These are phyloP conservation scores for Stereocaulon alpinum DNA, from an alignment of 495 filamentous ascomycete genomes.

Conservation along the genomic window DNA sequence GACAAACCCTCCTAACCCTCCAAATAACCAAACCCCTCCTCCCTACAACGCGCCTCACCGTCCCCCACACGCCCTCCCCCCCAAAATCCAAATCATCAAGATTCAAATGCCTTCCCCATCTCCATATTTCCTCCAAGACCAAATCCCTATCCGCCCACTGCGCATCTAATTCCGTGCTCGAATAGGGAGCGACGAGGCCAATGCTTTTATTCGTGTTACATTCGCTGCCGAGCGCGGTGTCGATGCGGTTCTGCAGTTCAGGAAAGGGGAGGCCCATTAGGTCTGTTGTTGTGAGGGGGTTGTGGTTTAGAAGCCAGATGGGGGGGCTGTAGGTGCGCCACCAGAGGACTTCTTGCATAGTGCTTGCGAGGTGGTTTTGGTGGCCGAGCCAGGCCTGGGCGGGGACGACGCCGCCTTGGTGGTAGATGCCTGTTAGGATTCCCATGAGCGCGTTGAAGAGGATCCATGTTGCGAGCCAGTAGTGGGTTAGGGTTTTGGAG, in stretches of 20 bases:
- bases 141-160: conserved; percentile 9
- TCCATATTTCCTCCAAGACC: conserved; percentile 45
- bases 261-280: conserved; percentile 68
- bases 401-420: conserved; percentile 87
- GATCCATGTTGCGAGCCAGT: conserved; percentile 65
- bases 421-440: conserved; percentile 80
- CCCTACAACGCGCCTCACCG: conserved; percentile 65
- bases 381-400: conserved; percentile 48
- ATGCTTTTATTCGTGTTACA: conserved; percentile 5
- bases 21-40: conserved; percentile 72
- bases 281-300: conserved; percentile 59
- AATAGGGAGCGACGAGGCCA: conserved; percentile 20
- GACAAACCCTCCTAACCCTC: conserved; percentile 43
- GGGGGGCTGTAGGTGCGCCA: conserved; percentile 98
- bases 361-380: conserved; percentile 29
- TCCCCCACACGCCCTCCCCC: conserved; percentile 68
- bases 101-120: conserved; percentile 64
- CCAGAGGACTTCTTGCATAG: conserved; percentile 67
- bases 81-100: conserved; percentile 89
- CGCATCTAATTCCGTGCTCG: conserved; percentile 18
- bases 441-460: conserved; percentile 73
- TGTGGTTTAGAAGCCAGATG: conserved; percentile 78
- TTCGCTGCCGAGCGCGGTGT: conserved; percentile 36
- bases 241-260: conserved; percentile 49
- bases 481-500: conserved; percentile 33